A percentile compares a stretch with the other conserved stretches of the same genome.
These are phyloP conservation scores for Pestalotiopsis sp. DNA, from an alignment of 2,329 filamentous ascomycete species.

Conservation along the genomic window DNA sequence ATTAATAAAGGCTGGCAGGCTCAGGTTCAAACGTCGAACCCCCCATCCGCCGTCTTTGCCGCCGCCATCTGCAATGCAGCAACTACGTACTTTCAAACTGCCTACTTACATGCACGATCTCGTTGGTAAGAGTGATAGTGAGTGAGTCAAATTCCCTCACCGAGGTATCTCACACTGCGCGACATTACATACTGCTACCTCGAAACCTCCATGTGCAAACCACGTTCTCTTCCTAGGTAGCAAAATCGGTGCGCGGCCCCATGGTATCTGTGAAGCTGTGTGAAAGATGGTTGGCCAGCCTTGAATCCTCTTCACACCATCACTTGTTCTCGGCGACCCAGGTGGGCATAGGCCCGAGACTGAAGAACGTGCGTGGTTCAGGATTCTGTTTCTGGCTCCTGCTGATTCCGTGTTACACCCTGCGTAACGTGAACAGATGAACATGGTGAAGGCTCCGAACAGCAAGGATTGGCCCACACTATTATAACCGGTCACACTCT, in stretches of 20 bases:
- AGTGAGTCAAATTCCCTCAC: background rate
- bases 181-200: background rate
- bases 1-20: background rate
- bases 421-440: background rate
- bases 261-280: background rate
- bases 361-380: slow-evolving; percentile 6
- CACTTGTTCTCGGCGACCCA: background rate
- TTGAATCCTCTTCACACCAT: background rate
- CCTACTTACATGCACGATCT: background rate
- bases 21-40: background rate
- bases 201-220: background rate
- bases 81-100: background rate
- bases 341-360: background rate
- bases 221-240: background rate
- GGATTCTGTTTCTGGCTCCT: background rate
- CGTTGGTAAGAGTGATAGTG: background rate
- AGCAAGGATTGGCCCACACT: slow-evolving; percentile 3
- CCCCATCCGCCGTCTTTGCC: background rate
- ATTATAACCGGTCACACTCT: background rate
- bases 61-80: background rate
- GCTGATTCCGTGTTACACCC: slow-evolving; percentile 1
- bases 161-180: background rate
- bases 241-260: background rate
- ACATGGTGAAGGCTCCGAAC: slow-evolving; percentile 10
- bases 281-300: background rate